Evolutionary conservation across 1,139 yeast species (phyloP).

Genomic region (Eremothecium gossypii): DNA sequence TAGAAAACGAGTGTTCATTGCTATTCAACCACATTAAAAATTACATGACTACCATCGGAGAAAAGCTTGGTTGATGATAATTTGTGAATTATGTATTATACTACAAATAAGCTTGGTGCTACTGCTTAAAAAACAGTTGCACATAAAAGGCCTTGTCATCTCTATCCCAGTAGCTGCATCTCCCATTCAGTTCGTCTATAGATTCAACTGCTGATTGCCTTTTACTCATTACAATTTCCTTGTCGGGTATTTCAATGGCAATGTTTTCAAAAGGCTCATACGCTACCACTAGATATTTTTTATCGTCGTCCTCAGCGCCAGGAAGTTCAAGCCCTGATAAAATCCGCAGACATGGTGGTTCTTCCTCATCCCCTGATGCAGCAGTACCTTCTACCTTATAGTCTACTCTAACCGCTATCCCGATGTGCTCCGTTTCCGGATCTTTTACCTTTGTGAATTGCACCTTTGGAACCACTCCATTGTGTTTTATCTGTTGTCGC

Average conservation of each 20-base stretch:
- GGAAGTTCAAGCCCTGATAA: constrained; percentile 49
- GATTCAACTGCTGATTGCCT: constrained; percentile 5
- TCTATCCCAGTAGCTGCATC: constrained; percentile 23
- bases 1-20: constrained; percentile 24
- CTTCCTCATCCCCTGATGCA: constrained; percentile 20
- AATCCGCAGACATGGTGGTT: constrained; percentile 42
- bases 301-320: constrained; percentile 29
- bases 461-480: constrained; percentile 22
- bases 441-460: constrained; percentile 29
- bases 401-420: constrained; percentile 42
- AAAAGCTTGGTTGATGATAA: background rate
- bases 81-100: background rate
- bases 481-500: constrained; percentile 20
- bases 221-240: constrained; percentile 13
- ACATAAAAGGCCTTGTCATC: constrained; percentile 15
- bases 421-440: constrained; percentile 37
- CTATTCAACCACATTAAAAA: constrained; percentile 23
- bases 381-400: constrained; percentile 31
- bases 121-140: constrained; percentile 20
- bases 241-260: constrained; percentile 46
- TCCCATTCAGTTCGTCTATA: constrained; percentile 20
- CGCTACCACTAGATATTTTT: constrained; percentile 46
- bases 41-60: constrained; percentile 21
- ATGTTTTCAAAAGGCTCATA: constrained; percentile 61
- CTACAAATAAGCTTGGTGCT: background rate